Conservation (phyloP, 345 rosid species). For the Sonneratia alba region DNA sequence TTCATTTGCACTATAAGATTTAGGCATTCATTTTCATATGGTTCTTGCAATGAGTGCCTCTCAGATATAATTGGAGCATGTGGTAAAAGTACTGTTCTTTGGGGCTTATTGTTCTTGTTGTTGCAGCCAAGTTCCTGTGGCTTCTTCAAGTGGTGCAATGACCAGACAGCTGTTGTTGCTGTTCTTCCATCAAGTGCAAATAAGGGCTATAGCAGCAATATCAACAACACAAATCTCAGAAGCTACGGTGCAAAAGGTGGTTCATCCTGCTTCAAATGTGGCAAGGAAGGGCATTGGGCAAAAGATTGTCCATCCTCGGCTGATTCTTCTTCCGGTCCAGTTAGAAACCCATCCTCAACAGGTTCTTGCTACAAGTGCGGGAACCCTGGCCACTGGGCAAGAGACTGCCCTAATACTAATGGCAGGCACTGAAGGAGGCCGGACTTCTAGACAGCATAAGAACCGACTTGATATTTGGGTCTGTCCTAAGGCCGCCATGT, state of each 20-base stretch:
- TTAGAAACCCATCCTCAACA: slow-evolving; percentile 17
- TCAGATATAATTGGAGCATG: background rate
- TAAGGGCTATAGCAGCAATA: slow-evolving; percentile 1
- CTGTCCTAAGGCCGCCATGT: background rate
- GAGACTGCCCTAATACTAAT: slow-evolving; percentile 32
- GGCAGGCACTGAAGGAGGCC: slow-evolving; percentile 2
- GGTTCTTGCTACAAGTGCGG: slow-evolving; percentile 37
- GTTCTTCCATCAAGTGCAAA: slow-evolving; percentile 9
- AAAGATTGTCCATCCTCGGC: slow-evolving; percentile 31
- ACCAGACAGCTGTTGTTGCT: slow-evolving; percentile 17
- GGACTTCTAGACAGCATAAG: background rate
- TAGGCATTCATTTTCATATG: background rate
- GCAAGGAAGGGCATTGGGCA: slow-evolving; percentile 45
- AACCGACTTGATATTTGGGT: background rate
- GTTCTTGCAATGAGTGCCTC: background rate
- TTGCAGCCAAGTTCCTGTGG: slow-evolving; percentile 36
- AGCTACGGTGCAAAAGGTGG: slow-evolving; percentile 19
- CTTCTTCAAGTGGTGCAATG: slow-evolving; percentile 60
- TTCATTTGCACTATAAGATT: background rate
- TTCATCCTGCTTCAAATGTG: slow-evolving; percentile 38
- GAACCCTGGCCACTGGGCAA: slow-evolving; percentile 54
- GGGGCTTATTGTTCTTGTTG: background rate
- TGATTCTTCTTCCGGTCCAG: slow-evolving; percentile 14
- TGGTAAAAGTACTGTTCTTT: background rate
- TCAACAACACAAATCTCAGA: slow-evolving; percentile 7